Evolutionary conservation across 805 yeast species (phyloP).

Genomic region (Candida krabiensis): DNA sequence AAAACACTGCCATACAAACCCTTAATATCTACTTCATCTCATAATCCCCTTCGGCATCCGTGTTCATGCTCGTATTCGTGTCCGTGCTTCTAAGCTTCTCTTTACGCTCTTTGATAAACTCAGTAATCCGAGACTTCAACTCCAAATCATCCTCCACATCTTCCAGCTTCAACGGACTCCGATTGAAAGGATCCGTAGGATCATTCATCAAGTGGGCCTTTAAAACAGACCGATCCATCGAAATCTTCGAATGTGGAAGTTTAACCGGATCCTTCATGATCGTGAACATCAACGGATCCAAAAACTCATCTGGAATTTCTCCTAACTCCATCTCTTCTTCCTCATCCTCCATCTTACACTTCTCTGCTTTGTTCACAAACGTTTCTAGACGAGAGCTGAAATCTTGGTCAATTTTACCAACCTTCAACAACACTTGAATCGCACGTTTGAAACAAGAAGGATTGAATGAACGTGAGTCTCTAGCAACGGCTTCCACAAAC

Average conservation of each 20-base stretch:
- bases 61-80: no score
- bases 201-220: slow-evolving; percentile 93
- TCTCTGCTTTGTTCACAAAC: slow-evolving; percentile 69
- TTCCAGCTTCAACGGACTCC: slow-evolving; percentile 85
- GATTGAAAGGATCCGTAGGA: slow-evolving; percentile 95
- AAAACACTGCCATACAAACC: no score
- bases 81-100: slow-evolving; percentile 19
- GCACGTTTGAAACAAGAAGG: slow-evolving; percentile 70
- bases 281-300: slow-evolving; percentile 96
- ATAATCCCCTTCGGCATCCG: slow-evolving; percentile 27
- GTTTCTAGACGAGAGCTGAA: slow-evolving; percentile 49
- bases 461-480: slow-evolving; percentile 89
- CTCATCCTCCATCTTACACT: slow-evolving; percentile 59
- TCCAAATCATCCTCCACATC: slow-evolving; percentile 82
- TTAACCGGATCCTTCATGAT: slow-evolving; percentile 95
- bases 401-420: slow-evolving; percentile 51
- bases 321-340: slow-evolving; percentile 87
- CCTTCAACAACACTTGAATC: slow-evolving; percentile 55
- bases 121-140: slow-evolving; percentile 58
- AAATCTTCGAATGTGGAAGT: slow-evolving; percentile 83
- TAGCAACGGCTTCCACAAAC: slow-evolving; percentile 78
- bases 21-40: slow-evolving; percentile 12
- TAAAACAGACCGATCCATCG: slow-evolving; percentile 87
- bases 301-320: slow-evolving; percentile 92
- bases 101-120: slow-evolving; percentile 51